Percentiles rank a stretch among this genome's conserved stretches.
Evolutionary conservation across 352 stramenopile species (phyloP).

Genomic region (Aphanomyces astaci): DNA sequence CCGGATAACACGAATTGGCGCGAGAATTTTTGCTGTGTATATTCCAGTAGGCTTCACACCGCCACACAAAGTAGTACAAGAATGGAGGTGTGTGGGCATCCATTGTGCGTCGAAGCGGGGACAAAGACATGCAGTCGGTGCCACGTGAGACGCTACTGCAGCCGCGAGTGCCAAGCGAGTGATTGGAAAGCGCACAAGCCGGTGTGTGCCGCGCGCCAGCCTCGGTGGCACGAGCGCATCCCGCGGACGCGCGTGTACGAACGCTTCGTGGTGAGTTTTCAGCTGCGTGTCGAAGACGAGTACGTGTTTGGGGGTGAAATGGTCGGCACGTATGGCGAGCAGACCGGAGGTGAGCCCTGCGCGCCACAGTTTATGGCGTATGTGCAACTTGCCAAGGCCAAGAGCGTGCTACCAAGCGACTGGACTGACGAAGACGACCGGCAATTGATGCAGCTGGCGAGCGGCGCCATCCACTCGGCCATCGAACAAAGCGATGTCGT

Average conservation of each 20-base stretch:
- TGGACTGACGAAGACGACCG: neutral
- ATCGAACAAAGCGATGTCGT: neutral
- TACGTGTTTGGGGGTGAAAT: neutral
- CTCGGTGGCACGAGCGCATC: neutral
- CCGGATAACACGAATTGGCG: too few species aligned
- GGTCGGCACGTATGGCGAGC: neutral
- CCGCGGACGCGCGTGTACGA: neutral
- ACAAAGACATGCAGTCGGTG: neutral
- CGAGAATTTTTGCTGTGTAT: too few species aligned
- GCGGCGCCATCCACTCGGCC: neutral
- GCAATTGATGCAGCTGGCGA: neutral
- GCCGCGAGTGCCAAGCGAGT: neutral
- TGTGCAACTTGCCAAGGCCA: neutral
- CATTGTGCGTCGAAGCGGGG: neutral
- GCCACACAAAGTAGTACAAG: too few species aligned
- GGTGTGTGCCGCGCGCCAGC: neutral
- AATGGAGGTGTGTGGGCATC: neutral
- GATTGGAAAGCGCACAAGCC: neutral
- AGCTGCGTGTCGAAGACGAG: slow-evolving; percentile 3
- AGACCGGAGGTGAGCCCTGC: neutral
- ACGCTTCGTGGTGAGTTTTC: neutral
- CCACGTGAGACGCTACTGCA: neutral
- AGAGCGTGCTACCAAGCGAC: neutral
- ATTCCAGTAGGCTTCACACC: too few species aligned
- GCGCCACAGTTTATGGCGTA: neutral